Conservation (phyloP, 495 filamentous ascomycete species). For the Penicillium parvum region DNA sequence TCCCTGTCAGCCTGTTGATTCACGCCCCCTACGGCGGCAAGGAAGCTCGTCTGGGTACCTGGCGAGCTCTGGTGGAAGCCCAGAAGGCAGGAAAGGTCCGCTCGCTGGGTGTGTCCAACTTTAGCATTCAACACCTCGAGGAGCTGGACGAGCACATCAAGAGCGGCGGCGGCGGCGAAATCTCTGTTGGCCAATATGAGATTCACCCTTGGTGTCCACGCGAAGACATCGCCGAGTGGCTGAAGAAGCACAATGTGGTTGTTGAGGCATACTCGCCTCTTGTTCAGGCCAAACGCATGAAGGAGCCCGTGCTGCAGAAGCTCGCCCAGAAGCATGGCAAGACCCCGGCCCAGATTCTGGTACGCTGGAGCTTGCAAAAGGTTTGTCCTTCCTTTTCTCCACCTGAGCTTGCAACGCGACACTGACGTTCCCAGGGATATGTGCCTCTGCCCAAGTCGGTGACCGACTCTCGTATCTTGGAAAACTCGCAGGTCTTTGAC, state of each 20-base stretch:
- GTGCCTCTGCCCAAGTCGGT: constrained; percentile 63
- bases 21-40: constrained; percentile 54
- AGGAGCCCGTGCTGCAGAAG: constrained; percentile 57
- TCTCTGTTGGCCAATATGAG: constrained; percentile 85
- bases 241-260: constrained; percentile 59
- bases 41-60: constrained; percentile 46
- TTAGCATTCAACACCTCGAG: constrained; percentile 50
- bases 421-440: constrained; percentile 59
- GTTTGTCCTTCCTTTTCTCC: constrained; percentile 25
- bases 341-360: constrained; percentile 70
- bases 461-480: constrained; percentile 54
- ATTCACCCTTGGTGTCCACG: constrained; percentile 85
- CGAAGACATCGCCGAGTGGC: constrained; percentile 73
- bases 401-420: constrained; percentile 10
- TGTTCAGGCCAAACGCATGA: constrained; percentile 60
- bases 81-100: constrained; percentile 49
- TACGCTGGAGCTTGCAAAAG: constrained; percentile 87
- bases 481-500: constrained; percentile 76
- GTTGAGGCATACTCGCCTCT: constrained; percentile 80
- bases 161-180: constrained; percentile 65
- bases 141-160: constrained; percentile 71
- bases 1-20: constrained; percentile 40
- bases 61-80: constrained; percentile 53
- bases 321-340: constrained; percentile 67
- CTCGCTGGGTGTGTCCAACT: constrained; percentile 55